phyloP scores from a whole-genome alignment of 805 yeast genomes.

The Kodamaea sagamina region DNA sequence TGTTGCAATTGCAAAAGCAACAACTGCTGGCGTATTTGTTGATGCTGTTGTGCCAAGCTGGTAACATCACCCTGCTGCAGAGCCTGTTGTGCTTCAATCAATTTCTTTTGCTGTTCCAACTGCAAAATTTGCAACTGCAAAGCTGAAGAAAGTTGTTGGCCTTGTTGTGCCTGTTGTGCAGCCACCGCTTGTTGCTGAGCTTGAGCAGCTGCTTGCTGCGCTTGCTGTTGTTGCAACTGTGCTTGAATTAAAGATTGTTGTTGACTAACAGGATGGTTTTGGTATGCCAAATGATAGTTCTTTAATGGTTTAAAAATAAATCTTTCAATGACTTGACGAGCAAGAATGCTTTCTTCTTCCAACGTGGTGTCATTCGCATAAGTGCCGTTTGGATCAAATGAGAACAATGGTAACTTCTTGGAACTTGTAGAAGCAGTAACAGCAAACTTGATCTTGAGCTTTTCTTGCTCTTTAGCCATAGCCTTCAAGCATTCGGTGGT shows the following conservation, averaged over 20 bases:
- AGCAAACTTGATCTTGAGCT: conserved; percentile 41
- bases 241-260: conserved; percentile 34
- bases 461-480: conserved; percentile 37
- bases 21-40: conserved; percentile 23
- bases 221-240: conserved; percentile 29
- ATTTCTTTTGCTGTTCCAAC: conserved; percentile 28
- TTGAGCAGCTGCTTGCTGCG: conserved; percentile 23
- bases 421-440: conserved; percentile 16
- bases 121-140: conserved; percentile 33
- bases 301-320: conserved; percentile 43
- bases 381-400: conserved; percentile 39
- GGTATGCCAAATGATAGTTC: conserved; percentile 48
- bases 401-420: conserved; percentile 48
- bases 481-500: conserved; percentile 44
- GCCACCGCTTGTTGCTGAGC: conserved; percentile 13
- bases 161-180: conserved; percentile 17
- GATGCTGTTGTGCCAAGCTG: conserved; percentile 17
- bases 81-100: conserved; percentile 15
- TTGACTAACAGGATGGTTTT: conserved; percentile 43
- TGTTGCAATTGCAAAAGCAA: conserved; percentile 32
- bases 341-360: conserved; percentile 38
- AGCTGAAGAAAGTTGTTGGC: conserved; percentile 14
- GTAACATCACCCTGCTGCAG: conserved; percentile 14
- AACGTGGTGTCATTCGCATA: conserved; percentile 34
- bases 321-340: conserved; percentile 44